Conservation (phyloP, 2,329 filamentous ascomycete genomes). For the Ceratocystis alfenasii region DNA sequence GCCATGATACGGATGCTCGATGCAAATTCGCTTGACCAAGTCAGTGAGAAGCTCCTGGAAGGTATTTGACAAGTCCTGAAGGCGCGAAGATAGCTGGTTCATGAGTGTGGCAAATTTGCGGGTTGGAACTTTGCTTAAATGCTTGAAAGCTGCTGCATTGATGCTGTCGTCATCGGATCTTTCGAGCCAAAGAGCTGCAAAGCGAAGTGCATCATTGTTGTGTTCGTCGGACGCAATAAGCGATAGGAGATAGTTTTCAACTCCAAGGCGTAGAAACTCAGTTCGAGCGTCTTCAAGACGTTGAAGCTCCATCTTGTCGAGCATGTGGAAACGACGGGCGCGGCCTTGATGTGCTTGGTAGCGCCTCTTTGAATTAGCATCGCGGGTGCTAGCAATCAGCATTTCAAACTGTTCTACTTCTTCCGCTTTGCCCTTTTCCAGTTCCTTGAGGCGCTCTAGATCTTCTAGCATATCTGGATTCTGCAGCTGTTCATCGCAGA, state of each 20-base stretch:
- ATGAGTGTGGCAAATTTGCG: conserved; percentile 86
- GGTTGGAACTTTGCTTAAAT: conserved; percentile 66
- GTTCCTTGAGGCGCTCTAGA: conserved; percentile 62
- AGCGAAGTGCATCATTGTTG: conserved; percentile 80
- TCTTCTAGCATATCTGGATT: conserved; percentile 78
- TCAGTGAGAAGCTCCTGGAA: conserved; percentile 69
- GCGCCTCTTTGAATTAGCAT: conserved; percentile 41
- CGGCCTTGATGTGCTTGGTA: conserved; percentile 53
- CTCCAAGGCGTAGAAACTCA: conserved; percentile 72
- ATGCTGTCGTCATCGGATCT: conserved; percentile 63
- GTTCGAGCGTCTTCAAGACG: conserved; percentile 64
- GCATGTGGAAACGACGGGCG: conserved; percentile 76
- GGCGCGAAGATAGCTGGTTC: conserved; percentile 90
- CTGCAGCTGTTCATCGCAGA: conserved; percentile 89
- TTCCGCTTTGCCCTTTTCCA: conserved; percentile 46
- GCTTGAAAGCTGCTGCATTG: conserved; percentile 60
- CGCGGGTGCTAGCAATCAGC: conserved; percentile 44
- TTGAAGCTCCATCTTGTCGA: conserved; percentile 78
- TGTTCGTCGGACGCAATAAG: conserved; percentile 76
- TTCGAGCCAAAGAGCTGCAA: conserved; percentile 89
- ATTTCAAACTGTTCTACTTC: conserved; percentile 57
- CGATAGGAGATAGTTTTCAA: conserved; percentile 86
- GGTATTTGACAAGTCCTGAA: conserved; percentile 55
- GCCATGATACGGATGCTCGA: conserved; percentile 88
- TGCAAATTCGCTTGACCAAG: conserved; percentile 72